Evolutionary conservation across 139 green algal species (phyloP).

Genomic region (Chlamydomonas eustigma): DNA sequence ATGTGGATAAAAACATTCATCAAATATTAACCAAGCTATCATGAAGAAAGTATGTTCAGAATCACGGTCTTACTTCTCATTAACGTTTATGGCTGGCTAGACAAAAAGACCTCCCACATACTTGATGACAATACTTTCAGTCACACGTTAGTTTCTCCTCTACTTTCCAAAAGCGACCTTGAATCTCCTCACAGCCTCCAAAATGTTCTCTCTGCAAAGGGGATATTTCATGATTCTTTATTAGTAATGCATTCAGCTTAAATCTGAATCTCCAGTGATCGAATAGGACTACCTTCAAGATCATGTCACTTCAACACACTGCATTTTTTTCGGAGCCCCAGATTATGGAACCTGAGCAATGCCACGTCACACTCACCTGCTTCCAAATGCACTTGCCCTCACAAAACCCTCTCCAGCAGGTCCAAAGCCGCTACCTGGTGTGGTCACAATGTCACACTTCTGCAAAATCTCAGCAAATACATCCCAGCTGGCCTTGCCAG

Average conservation of each 20-base stretch:
- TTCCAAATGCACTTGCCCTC: conserved; percentile 89
- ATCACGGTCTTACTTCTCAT: not conserved
- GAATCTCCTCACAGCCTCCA: conserved; percentile 76
- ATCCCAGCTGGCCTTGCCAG: conserved; percentile 71
- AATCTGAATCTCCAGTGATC: too few species aligned
- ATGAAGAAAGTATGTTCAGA: not conserved
- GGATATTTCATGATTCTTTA: too few species aligned
- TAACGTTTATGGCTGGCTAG: not conserved
- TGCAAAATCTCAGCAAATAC: conserved; percentile 95
- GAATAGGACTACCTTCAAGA: too few species aligned
- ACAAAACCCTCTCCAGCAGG: conserved; percentile 96
- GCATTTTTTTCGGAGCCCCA: too few species aligned
- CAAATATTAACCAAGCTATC: too few species aligned
- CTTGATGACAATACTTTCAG: not conserved
- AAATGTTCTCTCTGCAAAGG: conserved; percentile 61
- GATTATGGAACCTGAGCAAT: too few species aligned
- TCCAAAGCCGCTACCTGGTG: conserved; percentile 93
- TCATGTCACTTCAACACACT: too few species aligned
- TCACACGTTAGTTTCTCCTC: not conserved
- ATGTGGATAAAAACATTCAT: too few species aligned
- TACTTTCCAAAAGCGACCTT: conserved; percentile 62
- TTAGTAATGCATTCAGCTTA: too few species aligned
- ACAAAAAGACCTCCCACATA: conserved; percentile 2
- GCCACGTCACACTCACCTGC: too few species aligned
- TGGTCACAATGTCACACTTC: conserved; percentile 97